These are phyloP conservation scores for Dictyostelium purpureum DNA, from an alignment of 78 protist species.

Conservation along the genomic window DNA sequence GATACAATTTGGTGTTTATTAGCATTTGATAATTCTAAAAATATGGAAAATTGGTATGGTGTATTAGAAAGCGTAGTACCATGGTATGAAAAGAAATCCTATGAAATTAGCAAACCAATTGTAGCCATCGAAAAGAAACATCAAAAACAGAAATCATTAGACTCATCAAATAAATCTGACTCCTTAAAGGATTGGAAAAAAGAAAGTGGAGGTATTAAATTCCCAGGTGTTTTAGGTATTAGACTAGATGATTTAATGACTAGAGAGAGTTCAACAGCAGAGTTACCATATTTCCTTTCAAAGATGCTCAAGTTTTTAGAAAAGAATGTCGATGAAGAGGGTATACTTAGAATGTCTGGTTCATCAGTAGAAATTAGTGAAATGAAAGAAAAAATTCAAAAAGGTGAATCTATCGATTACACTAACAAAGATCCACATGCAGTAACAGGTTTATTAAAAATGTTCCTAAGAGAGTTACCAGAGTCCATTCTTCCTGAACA, in stretches of 20 bases:
- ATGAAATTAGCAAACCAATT: constrained; percentile 57
- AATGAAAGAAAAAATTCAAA: constrained; percentile 28
- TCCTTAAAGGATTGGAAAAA: constrained; percentile 17
- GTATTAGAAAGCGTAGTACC: constrained; percentile 36
- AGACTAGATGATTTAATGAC: constrained; percentile 56
- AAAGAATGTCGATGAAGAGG: constrained; percentile 48
- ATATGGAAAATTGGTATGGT: constrained; percentile 69
- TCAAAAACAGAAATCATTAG: constrained; percentile 37
- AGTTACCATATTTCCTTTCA: constrained; percentile 53
- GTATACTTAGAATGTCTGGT: constrained; percentile 54
- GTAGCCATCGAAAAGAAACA: constrained; percentile 29
- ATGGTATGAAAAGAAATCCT: constrained; percentile 61
- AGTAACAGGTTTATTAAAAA: constrained; percentile 74
- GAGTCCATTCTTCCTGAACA: constrained; percentile 35
- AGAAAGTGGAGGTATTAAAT: constrained; percentile 38
- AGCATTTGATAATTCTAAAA: constrained; percentile 57
- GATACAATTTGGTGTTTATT: constrained; percentile 54
- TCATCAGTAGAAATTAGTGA: constrained; percentile 49
- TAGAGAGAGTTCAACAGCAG: constrained; percentile 40
- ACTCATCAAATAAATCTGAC: background rate
- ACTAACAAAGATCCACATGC: constrained; percentile 61
- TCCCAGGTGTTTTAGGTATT: constrained; percentile 69
- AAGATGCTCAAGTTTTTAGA: constrained; percentile 57
- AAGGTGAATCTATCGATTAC: constrained; percentile 55
- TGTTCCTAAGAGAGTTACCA: constrained; percentile 74